A percentile compares a stretch with the other conserved stretches of the same genome.
Evolutionary conservation across 257 asterid species (phyloP).

Genomic region (Leonotis leonurus): DNA sequence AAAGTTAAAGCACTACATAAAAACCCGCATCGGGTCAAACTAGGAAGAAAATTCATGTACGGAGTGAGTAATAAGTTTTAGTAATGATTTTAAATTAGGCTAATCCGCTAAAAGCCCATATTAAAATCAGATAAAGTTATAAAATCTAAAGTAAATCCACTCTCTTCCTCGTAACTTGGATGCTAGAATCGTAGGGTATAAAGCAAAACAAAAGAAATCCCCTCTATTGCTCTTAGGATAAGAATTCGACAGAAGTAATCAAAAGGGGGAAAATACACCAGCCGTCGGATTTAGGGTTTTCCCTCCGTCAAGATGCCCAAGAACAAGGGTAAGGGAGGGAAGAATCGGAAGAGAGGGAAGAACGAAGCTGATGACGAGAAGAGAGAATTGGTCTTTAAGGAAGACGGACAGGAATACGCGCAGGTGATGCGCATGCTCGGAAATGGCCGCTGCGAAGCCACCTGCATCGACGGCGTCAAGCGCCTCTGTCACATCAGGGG

Average conservation of each 20-base stretch:
- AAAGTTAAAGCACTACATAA: no score
- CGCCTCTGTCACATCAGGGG: slow-evolving; percentile 93
- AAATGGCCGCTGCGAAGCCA: slow-evolving; percentile 79
- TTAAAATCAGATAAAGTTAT: no score
- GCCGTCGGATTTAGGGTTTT: slow-evolving; percentile 33
- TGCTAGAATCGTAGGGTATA: no score
- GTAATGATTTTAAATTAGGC: no score
- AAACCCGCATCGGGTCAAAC: no score
- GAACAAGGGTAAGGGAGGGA: slow-evolving; percentile 97
- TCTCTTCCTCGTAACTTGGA: no score
- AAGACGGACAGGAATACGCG: slow-evolving; percentile 86
- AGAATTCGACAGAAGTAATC: background rate
- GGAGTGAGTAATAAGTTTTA: no score
- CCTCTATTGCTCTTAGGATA: background rate
- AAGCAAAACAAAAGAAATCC: no score
- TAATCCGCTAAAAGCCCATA: no score
- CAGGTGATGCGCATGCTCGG: slow-evolving; percentile 88
- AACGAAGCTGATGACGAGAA: slow-evolving; percentile 91
- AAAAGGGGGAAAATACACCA: background rate
- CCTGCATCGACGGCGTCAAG: slow-evolving; percentile 68
- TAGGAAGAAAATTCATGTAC: no score
- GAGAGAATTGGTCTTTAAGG: slow-evolving; percentile 81
- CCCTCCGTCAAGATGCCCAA: slow-evolving; percentile 52
- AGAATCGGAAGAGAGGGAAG: slow-evolving; percentile 91
- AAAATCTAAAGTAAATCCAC: no score